phyloP scores from a whole-genome alignment of 768 basidiomycete genomes.

The Termitomyces sp. region DNA sequence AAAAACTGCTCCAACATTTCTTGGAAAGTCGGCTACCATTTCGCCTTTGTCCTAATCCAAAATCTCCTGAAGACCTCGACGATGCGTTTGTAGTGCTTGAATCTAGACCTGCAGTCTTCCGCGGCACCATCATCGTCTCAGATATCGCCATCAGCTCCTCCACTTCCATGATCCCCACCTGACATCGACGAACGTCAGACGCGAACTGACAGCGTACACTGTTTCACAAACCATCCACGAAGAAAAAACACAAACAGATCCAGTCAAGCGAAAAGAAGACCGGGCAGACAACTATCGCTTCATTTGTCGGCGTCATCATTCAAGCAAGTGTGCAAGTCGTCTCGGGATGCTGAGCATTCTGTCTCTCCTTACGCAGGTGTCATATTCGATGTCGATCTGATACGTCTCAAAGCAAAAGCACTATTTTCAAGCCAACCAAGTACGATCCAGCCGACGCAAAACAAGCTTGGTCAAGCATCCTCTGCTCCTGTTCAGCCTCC shows the following conservation, averaged over 20 bases:
- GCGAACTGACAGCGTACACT: constrained; percentile 21
- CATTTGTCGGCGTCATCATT: constrained; percentile 18
- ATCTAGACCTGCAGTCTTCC: not conserved
- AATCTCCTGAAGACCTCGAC: not conserved
- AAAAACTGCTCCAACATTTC: constrained; percentile 76
- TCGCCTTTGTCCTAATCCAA: not conserved
- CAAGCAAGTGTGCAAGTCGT: not conserved
- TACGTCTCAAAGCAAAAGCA: constrained; percentile 26
- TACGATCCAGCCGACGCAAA: constrained; percentile 15
- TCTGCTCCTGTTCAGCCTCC: constrained; percentile 68
- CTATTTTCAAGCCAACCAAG: constrained; percentile 8
- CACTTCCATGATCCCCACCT: not conserved
- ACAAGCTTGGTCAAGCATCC: constrained; percentile 60
- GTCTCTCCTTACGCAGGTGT: not conserved
- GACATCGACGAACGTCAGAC: constrained; percentile 16
- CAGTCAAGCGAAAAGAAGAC: constrained; percentile 15
- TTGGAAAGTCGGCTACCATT: constrained; percentile 48
- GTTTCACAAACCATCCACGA: constrained; percentile 16
- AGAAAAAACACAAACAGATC: constrained; percentile 22
- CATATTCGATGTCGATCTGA: constrained; percentile 20
- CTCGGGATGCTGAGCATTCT: not conserved
- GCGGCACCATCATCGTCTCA: not conserved
- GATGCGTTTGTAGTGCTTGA: not conserved
- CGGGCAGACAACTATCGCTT: constrained; percentile 36
- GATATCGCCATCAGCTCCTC: not conserved